A percentile compares a stretch with the other conserved stretches of the same genome.
Conservation (phyloP, 441 rosid genomes). For the Erodium texanum region DNA sequence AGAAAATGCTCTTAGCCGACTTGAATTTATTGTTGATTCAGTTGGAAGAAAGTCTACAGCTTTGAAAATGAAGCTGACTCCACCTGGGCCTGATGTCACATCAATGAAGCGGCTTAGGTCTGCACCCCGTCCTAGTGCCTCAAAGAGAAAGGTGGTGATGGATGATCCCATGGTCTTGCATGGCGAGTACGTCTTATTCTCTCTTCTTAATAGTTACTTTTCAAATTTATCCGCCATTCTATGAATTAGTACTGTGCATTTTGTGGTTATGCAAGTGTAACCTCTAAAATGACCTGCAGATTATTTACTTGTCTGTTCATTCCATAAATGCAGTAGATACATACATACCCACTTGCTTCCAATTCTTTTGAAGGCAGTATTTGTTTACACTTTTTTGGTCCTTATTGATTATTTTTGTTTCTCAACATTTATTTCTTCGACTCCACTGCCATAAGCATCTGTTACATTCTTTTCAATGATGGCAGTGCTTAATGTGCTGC, state of each 20-base stretch:
- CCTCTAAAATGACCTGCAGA: background rate
- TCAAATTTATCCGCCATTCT: background rate
- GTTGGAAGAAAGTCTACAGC: conserved; percentile 79
- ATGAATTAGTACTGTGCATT: background rate
- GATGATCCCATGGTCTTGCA: conserved; percentile 94
- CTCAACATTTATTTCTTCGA: background rate
- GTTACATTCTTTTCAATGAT: background rate
- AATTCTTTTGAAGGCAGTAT: too few species aligned
- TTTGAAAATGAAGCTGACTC: conserved; percentile 74
- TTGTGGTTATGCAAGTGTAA: background rate
- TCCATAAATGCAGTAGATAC: background rate
- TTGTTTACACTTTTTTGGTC: too few species aligned
- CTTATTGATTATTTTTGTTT: background rate
- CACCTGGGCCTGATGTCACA: conserved; percentile 47
- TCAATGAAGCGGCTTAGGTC: conserved; percentile 54
- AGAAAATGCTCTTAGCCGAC: background rate
- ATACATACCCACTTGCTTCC: too few species aligned
- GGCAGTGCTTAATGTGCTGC: background rate
- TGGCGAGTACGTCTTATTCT: conserved; percentile 76
- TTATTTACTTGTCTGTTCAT: background rate
- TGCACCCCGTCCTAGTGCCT: conserved; percentile 47
- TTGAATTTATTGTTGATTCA: conserved; percentile 26
- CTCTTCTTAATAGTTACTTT: background rate
- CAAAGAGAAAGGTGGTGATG: conserved; percentile 88
- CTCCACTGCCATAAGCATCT: background rate